Percentiles rank a stretch among this genome's conserved stretches.
phyloP scores from a whole-genome alignment of 2,329 filamentous ascomycete species.

The Neonectria neomacrospora region DNA sequence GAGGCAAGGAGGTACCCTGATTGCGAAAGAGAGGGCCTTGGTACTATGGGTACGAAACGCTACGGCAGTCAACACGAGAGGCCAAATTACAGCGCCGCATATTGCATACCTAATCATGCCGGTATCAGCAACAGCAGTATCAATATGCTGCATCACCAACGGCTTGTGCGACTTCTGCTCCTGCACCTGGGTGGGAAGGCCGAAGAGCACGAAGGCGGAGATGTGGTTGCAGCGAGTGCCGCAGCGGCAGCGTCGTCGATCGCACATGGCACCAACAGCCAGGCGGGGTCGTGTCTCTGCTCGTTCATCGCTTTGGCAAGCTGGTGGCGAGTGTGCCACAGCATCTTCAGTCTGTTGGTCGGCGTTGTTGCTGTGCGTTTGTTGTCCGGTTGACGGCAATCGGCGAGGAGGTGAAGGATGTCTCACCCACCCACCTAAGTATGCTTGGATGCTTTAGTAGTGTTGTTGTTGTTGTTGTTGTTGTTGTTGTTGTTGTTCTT shows the following conservation, averaged over 20 bases:
- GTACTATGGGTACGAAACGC: constrained; percentile 1
- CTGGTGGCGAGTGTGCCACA: constrained; percentile 9
- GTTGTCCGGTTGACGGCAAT: constrained; percentile 16
- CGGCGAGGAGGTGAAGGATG: background rate
- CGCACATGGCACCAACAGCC: constrained; percentile 30
- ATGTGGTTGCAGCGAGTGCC: constrained; percentile 10
- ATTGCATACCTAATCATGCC: constrained; percentile 24
- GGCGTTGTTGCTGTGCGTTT: constrained; percentile 1
- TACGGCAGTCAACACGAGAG: constrained; percentile 27
- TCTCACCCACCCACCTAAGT: background rate
- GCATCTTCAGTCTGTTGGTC: background rate
- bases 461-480: background rate
- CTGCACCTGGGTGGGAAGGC: constrained; percentile 3
- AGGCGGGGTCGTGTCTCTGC: constrained; percentile 26
- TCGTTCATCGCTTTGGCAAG: constrained; percentile 31
- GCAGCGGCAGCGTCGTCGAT: constrained; percentile 38
- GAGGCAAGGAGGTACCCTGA: constrained; percentile 12
- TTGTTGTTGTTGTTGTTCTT: constrained; percentile 4
- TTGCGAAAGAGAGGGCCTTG: constrained; percentile 1
- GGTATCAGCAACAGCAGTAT: background rate
- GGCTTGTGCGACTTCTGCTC: constrained; percentile 6
- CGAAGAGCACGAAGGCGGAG: constrained; percentile 10
- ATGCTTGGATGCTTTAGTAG: no score
- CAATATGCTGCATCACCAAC: background rate
- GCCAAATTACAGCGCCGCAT: constrained; percentile 14